phyloP scores from a whole-genome alignment of 129 eudicot genomes.

The Silybum marianum region DNA sequence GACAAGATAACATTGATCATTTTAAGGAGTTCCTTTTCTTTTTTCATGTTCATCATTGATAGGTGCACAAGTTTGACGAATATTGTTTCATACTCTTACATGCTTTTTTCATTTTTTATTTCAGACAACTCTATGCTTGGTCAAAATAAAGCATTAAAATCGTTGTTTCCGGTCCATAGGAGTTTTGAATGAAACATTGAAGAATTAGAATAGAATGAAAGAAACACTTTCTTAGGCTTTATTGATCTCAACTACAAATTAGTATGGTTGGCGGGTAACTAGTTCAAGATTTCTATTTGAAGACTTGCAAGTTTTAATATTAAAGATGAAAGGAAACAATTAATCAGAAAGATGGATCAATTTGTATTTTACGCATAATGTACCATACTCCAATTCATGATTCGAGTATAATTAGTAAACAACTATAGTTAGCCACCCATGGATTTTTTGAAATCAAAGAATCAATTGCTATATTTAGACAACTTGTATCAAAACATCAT shows the following conservation, averaged over 20 bases:
- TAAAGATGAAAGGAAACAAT: neutral
- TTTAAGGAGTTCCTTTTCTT: too few relatives aligned
- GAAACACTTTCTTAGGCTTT: neutral
- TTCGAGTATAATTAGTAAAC: neutral
- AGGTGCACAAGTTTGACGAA: neutral
- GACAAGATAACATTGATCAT: neutral
- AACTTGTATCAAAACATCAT: slow-evolving; percentile 23
- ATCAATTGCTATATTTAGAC: neutral
- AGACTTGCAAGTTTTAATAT: too few relatives aligned
- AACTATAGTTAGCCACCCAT: neutral
- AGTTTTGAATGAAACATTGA: neutral
- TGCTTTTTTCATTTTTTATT: neutral
- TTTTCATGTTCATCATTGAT: neutral
- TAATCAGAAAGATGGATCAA: neutral
- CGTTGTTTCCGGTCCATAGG: neutral
- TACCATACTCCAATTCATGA: neutral
- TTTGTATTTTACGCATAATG: neutral
- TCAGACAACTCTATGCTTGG: neutral
- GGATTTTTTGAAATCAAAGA: neutral
- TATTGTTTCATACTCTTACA: neutral
- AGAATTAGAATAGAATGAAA: neutral
- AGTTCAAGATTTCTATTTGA: neutral
- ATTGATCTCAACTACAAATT: neutral
- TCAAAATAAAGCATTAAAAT: neutral
- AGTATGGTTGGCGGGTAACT: neutral